Evolutionary conservation across 306 rosid species (phyloP), one percentile per base, ranked within the genome.

Genomic region (Quercus parvula): DNA sequence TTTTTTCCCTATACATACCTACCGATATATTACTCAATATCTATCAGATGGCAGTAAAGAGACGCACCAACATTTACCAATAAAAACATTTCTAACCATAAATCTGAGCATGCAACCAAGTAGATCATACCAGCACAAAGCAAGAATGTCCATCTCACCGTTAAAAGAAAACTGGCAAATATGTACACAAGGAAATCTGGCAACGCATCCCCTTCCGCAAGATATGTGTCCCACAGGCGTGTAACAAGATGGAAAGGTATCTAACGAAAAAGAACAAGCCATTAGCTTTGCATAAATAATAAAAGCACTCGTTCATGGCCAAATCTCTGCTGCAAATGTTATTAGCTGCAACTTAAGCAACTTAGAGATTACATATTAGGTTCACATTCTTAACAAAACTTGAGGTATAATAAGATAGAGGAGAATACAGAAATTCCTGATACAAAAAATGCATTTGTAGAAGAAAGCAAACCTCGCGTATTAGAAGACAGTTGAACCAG

Each of bases 161-260:
- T 96, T 63, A 93, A 92, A 84, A 96, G 96, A 93, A 96, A 93
- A 82, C 99, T 96, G 84, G 99, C 93, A 78, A 88, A 96, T 82
- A 96, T 96, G 76, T 96, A 96, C 76, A 96, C 98, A 77, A 96
- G 99, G 86, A 96, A 96, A 82, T 96, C 97, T 46, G 99, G 97
- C 80, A 96, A 87, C 49, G 94, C 97, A 81, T 96, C 97, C 81
- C 99, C 99, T 87, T 96, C 98, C 3, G 99, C 98, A 74, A 96
- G 99, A 82, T 93, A 96, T 3, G 99, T 96, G 85, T 96, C 99
- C 99, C 99, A 96, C 67, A 96, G 87, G 82, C 99, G 99, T 14
- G 94, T 87, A 72, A 96, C 89, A n/a, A 96, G 93, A 82, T 89
- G 82, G 84, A 91, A 96, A 67, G 99, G 99, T 79, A 96, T 88